Evolutionary conservation across 805 yeast species (phyloP), one percentile per base, ranked within the genome.

Genomic region (Nakazawaea holstii): DNA sequence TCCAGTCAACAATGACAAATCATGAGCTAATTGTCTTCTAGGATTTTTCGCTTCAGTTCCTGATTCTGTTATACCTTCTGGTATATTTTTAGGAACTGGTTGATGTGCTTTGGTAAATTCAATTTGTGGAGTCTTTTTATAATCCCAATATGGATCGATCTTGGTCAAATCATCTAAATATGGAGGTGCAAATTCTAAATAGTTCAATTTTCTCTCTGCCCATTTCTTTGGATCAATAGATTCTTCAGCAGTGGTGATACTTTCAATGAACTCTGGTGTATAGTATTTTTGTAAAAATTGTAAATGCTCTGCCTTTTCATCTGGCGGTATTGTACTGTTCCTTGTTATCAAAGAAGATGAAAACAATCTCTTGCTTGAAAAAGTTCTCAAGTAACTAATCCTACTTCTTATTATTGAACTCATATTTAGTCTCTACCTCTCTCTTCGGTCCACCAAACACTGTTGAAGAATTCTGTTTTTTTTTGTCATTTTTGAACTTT

Each of bases 161-260:
- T 73, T 74, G 31, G 87, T 67, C 55, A 82, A 83, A 65, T 92
- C 96, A 52, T 82, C 89, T 36, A 75, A 64, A 55, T 79, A 79
- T 40, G 79, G 75, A 6, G 96, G 94, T 0, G 88, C 83, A 62
- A 87, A 87, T 53, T 70, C 74, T 29, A 69, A 67, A 7, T 68
- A 65, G 24, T 72, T 65, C 43, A 68, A 63, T 49, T 67, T 70
- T 44, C 73, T 73, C 41, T 66, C 58, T 4, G 63, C 60, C 68
- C 80, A 79, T 52, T 83, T 77, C 42, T 77, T 70, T 15, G 95
- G 92, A 8, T 79, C 71, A 44, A 90, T 80, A 15, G 78, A 73
- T 5, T 84, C 71, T 67, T 92, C 97, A 0, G 97, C 87, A 39
- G 84, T 74, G 55, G 85, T 72, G 54, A 94, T 88, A 45, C 95